A percentile compares a stretch with the other conserved stretches of the same genome.
Evolutionary conservation across 2,329 filamentous ascomycete species (phyloP).

Genomic region (Pseudogymnoascus sp.): DNA sequence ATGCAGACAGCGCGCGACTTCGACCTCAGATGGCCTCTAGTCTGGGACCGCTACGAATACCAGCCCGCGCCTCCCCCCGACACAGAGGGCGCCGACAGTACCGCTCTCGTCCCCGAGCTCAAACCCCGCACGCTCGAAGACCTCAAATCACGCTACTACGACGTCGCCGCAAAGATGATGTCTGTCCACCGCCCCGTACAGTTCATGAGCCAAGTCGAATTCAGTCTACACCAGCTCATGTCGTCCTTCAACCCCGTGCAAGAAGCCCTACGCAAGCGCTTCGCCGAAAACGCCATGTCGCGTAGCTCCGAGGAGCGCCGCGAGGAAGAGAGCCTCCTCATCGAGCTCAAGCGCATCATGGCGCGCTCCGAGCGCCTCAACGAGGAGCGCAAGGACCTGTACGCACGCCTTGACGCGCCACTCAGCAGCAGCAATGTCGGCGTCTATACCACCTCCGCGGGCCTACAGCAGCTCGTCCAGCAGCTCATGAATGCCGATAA

Average conservation of each 20-base stretch:
- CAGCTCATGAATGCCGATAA: conserved; percentile 79
- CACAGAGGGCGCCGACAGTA: conserved; percentile 38
- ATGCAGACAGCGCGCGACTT: conserved; percentile 68
- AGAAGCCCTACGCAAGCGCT: conserved; percentile 75
- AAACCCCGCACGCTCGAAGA: conserved; percentile 70
- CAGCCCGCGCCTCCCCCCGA: conserved; percentile 38
- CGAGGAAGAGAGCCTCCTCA: conserved; percentile 82
- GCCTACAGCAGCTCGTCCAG: conserved; percentile 72
- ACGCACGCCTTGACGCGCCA: conserved; percentile 79
- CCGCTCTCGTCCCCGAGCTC: conserved; percentile 45
- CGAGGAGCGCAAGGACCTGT: conserved; percentile 80
- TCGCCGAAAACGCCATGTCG: conserved; percentile 71
- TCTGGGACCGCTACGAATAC: conserved; percentile 89
- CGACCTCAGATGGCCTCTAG: conserved; percentile 83
- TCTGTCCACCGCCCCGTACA: conserved; percentile 70
- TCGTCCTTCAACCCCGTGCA: conserved; percentile 75
- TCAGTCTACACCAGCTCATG: conserved; percentile 75
- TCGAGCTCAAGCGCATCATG: conserved; percentile 88
- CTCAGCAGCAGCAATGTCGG: conserved; percentile 60
- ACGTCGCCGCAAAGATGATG: conserved; percentile 76
- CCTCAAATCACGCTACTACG: conserved; percentile 85
- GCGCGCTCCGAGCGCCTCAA: conserved; percentile 80
- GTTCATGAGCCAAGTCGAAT: conserved; percentile 83
- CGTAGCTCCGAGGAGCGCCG: conserved; percentile 80
- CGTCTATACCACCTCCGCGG: conserved; percentile 73